Evolutionary conservation across 2,329 filamentous ascomycete species (phyloP), one percentile per base, ranked within the genome.

Genomic region (Fusarium humuli): DNA sequence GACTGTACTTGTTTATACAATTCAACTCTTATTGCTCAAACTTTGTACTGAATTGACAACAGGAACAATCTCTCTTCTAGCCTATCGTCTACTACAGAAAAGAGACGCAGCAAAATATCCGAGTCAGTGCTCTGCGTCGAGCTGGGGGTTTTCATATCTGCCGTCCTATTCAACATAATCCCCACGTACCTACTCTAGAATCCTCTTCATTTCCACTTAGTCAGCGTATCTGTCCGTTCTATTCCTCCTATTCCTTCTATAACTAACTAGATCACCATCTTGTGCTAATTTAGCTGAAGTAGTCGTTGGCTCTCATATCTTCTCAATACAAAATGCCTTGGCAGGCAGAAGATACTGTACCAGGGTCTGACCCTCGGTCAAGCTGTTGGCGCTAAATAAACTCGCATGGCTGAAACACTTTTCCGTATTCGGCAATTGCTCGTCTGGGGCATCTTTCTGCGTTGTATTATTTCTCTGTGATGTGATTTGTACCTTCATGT

Each of bases 381-480:
- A 30, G 25, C 30, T 47, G n/a, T 46, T 46, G 23, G 57, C 58
- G 67, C 67, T 57, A 70, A 53, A 52, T 65, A 40, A 49, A 53
- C 55, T 40, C 27, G 23, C 49, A 57, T 34, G 44, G 50, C 32
- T 49, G 22, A 54, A 45, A 54, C 70, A 60, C 72, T 57, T 69
- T 61, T 53, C 70, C 69, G 23, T 23, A 69, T 61, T 37, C 8
- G 55, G 72, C 32, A 75, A 74, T 66, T 49, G 66, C 68, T 74
- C 72, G 66, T 70, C 42, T 70, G 68, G 42, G 67, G 13, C 57
- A 44, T 53, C 8, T 30, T n/a, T 56, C 20, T 46, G 25, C 14
- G 44, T 11, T 34, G 41, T 58, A 44, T 67, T 67, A 57, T 58
- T 44, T 42, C 44, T 32, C 18, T 46, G 40, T 29, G 22, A 53